These are phyloP conservation scores for Sechiopsis laciniata DNA, from an alignment of 306 rosid genomes.

Conservation along the genomic window DNA sequence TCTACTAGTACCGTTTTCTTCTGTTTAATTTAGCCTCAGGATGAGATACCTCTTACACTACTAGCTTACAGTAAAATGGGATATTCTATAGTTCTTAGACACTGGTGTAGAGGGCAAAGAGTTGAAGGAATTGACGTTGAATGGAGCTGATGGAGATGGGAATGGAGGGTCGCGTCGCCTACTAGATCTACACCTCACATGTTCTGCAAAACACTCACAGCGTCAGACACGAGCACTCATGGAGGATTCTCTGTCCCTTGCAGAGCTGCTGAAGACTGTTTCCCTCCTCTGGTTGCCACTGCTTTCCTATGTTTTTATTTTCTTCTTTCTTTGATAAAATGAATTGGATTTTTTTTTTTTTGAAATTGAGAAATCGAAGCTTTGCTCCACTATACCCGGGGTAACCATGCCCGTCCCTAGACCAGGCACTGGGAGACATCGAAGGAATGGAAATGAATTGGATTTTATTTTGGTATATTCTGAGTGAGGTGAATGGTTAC, in stretches of 20 bases:
- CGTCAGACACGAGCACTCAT: constrained; percentile 94
- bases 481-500: constrained; percentile 5
- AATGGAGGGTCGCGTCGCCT: constrained; percentile 60
- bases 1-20: constrained; percentile 22
- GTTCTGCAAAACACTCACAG: constrained; percentile 97
- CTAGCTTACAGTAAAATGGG: constrained; percentile 25
- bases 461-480: background rate
- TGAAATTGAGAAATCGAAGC: too few species aligned
- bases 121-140: constrained; percentile 51
- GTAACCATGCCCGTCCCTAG: too few species aligned
- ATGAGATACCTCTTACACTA: constrained; percentile 2
- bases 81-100: constrained; percentile 49
- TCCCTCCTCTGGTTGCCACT: constrained; percentile 73
- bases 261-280: constrained; percentile 96
- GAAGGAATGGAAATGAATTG: too few species aligned
- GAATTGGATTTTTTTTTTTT: background rate
- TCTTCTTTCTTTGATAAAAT: constrained; percentile 1
- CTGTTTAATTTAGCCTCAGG: constrained; percentile 13
- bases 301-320: constrained; percentile 13
- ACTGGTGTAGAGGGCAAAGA: constrained; percentile 51
- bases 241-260: constrained; percentile 99
- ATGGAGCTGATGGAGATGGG: constrained; percentile 56
- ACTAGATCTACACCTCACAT: constrained; percentile 87
- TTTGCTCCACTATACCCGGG: too few species aligned
- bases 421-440: too few species aligned